Conservation (phyloP, 805 yeast genomes). For the Teunomyces tritomae region DNA sequence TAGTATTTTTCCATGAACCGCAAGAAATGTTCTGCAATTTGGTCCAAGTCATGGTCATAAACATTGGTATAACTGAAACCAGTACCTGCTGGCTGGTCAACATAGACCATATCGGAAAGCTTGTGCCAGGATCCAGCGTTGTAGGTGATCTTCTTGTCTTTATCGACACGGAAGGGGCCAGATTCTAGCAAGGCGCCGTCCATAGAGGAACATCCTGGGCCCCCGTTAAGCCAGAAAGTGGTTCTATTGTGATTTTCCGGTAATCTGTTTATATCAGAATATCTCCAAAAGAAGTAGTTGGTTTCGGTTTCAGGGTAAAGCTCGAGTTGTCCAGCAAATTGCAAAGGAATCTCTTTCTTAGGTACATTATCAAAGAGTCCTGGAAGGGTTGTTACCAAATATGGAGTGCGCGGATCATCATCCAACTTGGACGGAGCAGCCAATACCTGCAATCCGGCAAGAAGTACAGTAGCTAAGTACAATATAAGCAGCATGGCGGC, state of each 20-base stretch:
- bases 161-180: slow-evolving; percentile 77
- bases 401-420: slow-evolving; percentile 12
- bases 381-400: slow-evolving; percentile 35
- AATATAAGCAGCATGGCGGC: not conserved
- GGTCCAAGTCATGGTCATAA: slow-evolving; percentile 52
- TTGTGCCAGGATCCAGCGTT: slow-evolving; percentile 85
- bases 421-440: slow-evolving; percentile 9
- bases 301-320: slow-evolving; percentile 52
- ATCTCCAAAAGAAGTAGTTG: slow-evolving; percentile 77
- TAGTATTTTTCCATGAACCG: slow-evolving; percentile 66
- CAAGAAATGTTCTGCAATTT: slow-evolving; percentile 62
- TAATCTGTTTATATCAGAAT: slow-evolving; percentile 33
- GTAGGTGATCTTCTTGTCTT: slow-evolving; percentile 39
- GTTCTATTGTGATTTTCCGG: slow-evolving; percentile 42
- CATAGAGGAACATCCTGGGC: slow-evolving; percentile 98
- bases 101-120: slow-evolving; percentile 72
- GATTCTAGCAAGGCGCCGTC: slow-evolving; percentile 93
- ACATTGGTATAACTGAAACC: slow-evolving; percentile 72
- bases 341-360: slow-evolving; percentile 41
- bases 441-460: not conserved
- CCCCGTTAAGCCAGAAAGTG: slow-evolving; percentile 92
- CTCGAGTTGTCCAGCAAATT: slow-evolving; percentile 69
- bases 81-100: slow-evolving; percentile 94
- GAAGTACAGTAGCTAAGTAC: not conserved
- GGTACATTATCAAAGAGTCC: slow-evolving; percentile 34